Evolutionary conservation across 1,139 yeast species (phyloP).

Genomic region (Saccharomyces hybrid): DNA sequence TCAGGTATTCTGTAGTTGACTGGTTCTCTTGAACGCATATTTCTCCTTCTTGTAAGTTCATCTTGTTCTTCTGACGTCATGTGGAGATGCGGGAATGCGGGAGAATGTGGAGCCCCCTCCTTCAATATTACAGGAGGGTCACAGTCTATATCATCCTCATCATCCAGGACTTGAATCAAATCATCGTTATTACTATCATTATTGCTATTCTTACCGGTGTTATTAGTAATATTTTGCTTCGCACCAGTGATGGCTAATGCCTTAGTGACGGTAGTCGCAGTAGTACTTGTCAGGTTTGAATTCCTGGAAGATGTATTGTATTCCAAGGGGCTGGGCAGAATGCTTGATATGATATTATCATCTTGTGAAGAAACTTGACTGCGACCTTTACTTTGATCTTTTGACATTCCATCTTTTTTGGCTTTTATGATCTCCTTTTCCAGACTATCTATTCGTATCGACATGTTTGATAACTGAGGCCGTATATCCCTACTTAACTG

Average conservation of each 20-base stretch:
- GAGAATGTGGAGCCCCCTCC: slow-evolving; percentile 6
- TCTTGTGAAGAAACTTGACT: neutral
- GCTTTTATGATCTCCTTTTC: slow-evolving; percentile 1
- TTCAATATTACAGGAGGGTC: slow-evolving; percentile 1
- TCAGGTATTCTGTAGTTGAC: slow-evolving; percentile 28
- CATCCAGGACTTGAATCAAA: slow-evolving; percentile 19
- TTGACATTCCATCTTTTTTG: neutral
- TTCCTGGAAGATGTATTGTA: neutral
- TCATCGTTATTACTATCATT: slow-evolving; percentile 6
- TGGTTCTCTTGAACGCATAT: slow-evolving; percentile 13
- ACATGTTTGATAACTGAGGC: neutral
- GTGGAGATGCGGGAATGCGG: slow-evolving; percentile 9
- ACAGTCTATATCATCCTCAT: slow-evolving; percentile 11
- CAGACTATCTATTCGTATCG: neutral
- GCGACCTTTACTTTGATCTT: neutral
- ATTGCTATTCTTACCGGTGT: neutral
- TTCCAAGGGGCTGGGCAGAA: slow-evolving; percentile 11
- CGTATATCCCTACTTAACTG: slow-evolving; percentile 14
- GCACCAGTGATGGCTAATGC: neutral
- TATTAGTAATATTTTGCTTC: neutral
- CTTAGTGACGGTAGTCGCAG: neutral
- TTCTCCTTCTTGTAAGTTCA: slow-evolving; percentile 6
- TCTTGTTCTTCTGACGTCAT: slow-evolving; percentile 6
- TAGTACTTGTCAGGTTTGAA: neutral
- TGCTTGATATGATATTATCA: slow-evolving; percentile 6